A percentile compares a stretch with the other conserved stretches of the same genome.
Evolutionary conservation across 129 eudicot species (phyloP).

Genomic region (Saussurea involucrata): DNA sequence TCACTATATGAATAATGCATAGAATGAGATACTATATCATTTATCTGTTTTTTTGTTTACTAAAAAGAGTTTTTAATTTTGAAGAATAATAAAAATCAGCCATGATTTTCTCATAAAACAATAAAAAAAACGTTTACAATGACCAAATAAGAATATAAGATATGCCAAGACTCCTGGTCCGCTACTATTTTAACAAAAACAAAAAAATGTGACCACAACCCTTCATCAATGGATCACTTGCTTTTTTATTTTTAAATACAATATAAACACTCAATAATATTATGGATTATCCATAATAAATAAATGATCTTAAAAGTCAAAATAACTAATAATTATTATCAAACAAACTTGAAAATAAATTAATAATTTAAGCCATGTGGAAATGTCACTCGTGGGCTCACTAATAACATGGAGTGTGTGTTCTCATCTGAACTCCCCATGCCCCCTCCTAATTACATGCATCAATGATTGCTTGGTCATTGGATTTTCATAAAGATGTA

Average conservation of each 20-base stretch:
- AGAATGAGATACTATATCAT: background rate
- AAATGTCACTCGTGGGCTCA: slow-evolving; percentile 11
- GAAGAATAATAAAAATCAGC: too few species aligned
- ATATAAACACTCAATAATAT: background rate
- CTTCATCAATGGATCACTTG: background rate
- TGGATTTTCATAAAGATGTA: background rate
- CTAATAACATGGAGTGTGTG: slow-evolving; percentile 12
- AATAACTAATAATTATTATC: background rate
- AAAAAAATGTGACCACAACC: background rate
- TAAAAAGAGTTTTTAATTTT: too few species aligned
- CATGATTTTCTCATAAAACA: too few species aligned
- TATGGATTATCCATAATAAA: background rate
- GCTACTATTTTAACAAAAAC: too few species aligned
- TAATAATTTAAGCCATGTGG: background rate
- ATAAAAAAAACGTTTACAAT: too few species aligned
- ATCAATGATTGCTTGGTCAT: background rate
- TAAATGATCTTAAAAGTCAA: background rate
- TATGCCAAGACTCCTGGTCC: too few species aligned
- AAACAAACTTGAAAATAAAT: background rate
- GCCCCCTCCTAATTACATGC: background rate
- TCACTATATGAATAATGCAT: background rate
- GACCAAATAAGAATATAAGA: too few species aligned
- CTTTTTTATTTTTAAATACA: background rate
- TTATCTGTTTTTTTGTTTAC: background rate
- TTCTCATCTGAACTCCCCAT: slow-evolving; percentile 4